A percentile compares a stretch with the other conserved stretches of the same genome.
Conservation (phyloP, 2,329 filamentous ascomycete species). For the Stagonosporopsis vannaccii region DNA sequence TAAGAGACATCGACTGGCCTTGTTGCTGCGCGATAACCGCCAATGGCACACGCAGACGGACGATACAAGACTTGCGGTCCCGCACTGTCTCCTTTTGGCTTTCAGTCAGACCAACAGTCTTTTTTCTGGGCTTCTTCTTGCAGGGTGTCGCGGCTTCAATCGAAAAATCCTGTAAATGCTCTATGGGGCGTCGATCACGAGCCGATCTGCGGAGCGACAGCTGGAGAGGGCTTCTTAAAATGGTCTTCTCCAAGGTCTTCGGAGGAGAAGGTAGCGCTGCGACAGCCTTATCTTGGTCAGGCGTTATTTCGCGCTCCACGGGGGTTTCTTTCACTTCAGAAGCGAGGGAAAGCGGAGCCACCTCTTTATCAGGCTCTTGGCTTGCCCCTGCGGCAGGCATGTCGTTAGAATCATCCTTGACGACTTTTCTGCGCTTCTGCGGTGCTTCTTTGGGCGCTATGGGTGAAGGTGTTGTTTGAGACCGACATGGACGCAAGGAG, state of each 20-base stretch:
- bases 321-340: constrained; percentile 2
- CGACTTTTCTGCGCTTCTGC: not conserved
- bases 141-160: not conserved
- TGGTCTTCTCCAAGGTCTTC: not conserved
- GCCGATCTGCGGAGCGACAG: constrained; percentile 3
- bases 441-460: not conserved
- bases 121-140: not conserved
- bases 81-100: not conserved
- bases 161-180: not conserved
- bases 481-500: constrained; percentile 7
- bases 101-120: too few species aligned
- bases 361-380: not conserved
- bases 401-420: not conserved
- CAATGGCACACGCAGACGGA: not conserved
- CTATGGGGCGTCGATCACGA: constrained; percentile 5
- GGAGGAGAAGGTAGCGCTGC: constrained; percentile 1
- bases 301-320: constrained; percentile 3
- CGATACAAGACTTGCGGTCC: not conserved
- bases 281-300: not conserved
- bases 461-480: not conserved
- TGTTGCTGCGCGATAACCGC: too few species aligned
- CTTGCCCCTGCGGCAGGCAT: not conserved
- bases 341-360: not conserved
- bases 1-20: constrained; percentile 4
- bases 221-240: not conserved